These are phyloP conservation scores for Colletotrichum lupini DNA, from an alignment of 2,329 filamentous ascomycete species.

Conservation along the genomic window DNA sequence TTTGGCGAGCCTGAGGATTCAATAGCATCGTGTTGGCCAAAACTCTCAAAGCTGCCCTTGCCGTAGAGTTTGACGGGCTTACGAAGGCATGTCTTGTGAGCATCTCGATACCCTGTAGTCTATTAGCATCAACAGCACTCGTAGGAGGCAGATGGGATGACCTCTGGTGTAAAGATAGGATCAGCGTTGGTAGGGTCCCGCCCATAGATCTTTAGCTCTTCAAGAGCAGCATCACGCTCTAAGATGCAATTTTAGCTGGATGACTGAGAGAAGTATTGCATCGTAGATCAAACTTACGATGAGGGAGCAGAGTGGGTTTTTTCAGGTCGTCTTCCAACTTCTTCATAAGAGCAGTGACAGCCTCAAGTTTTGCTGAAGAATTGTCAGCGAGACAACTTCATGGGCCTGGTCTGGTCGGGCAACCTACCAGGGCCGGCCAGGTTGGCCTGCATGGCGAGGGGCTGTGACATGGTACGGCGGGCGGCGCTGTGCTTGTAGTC, in stretches of 20 bases:
- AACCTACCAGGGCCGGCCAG: slow-evolving; percentile 23
- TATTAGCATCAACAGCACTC: slow-evolving; percentile 16
- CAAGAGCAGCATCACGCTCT: slow-evolving; percentile 73
- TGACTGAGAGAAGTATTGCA: slow-evolving; percentile 67
- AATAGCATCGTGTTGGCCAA: slow-evolving; percentile 87
- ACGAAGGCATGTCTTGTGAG: slow-evolving; percentile 81
- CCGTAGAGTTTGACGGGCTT: slow-evolving; percentile 69
- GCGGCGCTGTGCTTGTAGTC: slow-evolving; percentile 1
- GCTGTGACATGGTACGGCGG: slow-evolving; percentile 24
- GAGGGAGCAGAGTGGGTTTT: slow-evolving; percentile 62
- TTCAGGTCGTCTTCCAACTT: slow-evolving; percentile 72
- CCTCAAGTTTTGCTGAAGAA: slow-evolving; percentile 70
- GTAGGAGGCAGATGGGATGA: slow-evolving; percentile 49
- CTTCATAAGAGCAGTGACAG: slow-evolving; percentile 73
- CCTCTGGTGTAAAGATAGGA: slow-evolving; percentile 85
- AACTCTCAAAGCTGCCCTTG: slow-evolving; percentile 82
- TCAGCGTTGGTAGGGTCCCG: slow-evolving; percentile 78
- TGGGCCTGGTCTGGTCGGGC: background rate
- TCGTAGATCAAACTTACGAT: slow-evolving; percentile 55
- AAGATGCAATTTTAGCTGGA: slow-evolving; percentile 51
- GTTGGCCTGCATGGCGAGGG: slow-evolving; percentile 23
- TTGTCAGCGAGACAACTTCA: slow-evolving; percentile 29
- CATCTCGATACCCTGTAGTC: slow-evolving; percentile 75
- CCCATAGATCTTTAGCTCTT: slow-evolving; percentile 82
- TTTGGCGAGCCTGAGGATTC: slow-evolving; percentile 73